phyloP scores from a whole-genome alignment of 345 rosid species.

The Hibiscus trionum region DNA sequence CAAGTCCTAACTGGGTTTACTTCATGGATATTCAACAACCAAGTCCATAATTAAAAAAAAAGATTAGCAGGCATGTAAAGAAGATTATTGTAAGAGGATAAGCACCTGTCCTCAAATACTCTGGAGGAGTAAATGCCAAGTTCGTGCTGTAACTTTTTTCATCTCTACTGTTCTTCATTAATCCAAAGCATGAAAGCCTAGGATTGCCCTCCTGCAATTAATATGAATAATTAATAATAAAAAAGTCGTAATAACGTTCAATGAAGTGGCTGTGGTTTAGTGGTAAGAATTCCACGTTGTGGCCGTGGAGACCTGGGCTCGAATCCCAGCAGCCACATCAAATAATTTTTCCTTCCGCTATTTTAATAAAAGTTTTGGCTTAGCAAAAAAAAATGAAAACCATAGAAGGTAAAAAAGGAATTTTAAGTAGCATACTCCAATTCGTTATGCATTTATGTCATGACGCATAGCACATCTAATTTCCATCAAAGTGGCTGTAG shows the following conservation, averaged over 20 bases:
- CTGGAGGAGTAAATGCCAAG: slow-evolving; percentile 93
- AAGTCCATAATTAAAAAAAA: neutral
- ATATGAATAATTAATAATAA: neutral
- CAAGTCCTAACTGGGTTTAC: neutral
- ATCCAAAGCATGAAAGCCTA: slow-evolving; percentile 83
- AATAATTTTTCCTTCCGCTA: too few species aligned
- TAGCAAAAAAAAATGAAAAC: neutral
- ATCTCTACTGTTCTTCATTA: slow-evolving; percentile 94
- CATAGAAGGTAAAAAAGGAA: neutral
- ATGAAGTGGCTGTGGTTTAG: slow-evolving; percentile 31
- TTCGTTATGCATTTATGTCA: slow-evolving; percentile 83
- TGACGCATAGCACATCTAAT: slow-evolving; percentile 59
- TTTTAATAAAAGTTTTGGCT: too few species aligned
- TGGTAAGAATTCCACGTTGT: slow-evolving; percentile 82
- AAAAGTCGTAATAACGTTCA: neutral
- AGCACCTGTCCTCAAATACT: slow-evolving; percentile 86
- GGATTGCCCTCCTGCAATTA: slow-evolving; percentile 75
- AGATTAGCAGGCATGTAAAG: neutral
- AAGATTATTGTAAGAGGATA: neutral
- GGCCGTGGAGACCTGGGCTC: slow-evolving; percentile 93
- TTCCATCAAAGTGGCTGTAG: neutral
- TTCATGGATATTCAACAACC: neutral
- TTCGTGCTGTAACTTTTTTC: slow-evolving; percentile 95
- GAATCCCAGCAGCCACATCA: slow-evolving; percentile 87
- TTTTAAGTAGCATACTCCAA: slow-evolving; percentile 42